Conservation (phyloP, 345 rosid genomes). For the Gossypium thurberi region DNA sequence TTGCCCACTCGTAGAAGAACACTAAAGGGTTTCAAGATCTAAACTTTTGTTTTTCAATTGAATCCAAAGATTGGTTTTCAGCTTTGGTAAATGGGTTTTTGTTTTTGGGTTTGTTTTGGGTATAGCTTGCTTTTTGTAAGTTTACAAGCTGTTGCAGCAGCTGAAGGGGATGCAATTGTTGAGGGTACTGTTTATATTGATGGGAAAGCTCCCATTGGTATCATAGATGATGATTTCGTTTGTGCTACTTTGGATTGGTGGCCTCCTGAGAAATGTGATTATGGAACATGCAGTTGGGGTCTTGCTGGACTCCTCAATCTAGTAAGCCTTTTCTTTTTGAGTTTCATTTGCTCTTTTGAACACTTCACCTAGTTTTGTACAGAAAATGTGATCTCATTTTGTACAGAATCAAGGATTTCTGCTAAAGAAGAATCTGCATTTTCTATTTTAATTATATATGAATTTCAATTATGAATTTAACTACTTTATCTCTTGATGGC, state of each 20-base stretch:
- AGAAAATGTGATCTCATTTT: neutral
- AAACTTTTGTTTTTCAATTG: neutral
- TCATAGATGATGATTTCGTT: constrained; percentile 71
- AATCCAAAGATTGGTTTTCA: constrained; percentile 13
- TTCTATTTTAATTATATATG: neutral
- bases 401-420: neutral
- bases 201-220: constrained; percentile 53
- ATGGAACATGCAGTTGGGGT: constrained; percentile 85
- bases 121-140: constrained; percentile 12
- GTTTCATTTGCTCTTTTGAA: neutral
- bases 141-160: constrained; percentile 19
- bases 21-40: constrained; percentile 10
- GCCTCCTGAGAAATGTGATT: constrained; percentile 98
- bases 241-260: constrained; percentile 99
- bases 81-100: constrained; percentile 24
- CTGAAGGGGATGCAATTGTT: constrained; percentile 13
- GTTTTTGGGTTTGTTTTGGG: constrained; percentile 21
- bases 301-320: constrained; percentile 83
- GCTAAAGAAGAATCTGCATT: neutral
- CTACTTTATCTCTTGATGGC: neutral
- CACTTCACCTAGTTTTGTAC: neutral
- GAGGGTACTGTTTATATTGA: constrained; percentile 50
- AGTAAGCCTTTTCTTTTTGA: constrained; percentile 24
- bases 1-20: neutral
- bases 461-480: neutral